Percentiles rank a stretch among this genome's conserved stretches.
phyloP scores from a whole-genome alignment of 1,284 basidiomycete species.

The Tilletiaria anomala region DNA sequence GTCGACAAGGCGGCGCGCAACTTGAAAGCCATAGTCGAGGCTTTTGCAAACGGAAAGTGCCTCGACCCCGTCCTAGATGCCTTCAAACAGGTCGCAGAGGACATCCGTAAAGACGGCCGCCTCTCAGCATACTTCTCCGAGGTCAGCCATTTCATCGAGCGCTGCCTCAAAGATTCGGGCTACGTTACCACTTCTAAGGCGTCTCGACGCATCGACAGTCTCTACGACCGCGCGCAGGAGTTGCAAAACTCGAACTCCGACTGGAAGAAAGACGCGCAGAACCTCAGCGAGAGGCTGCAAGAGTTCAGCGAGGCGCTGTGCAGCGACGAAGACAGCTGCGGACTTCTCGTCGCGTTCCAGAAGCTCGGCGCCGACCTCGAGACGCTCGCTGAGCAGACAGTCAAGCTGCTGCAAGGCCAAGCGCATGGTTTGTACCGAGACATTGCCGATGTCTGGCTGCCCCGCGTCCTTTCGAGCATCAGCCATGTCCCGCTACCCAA shows the following conservation, averaged over 20 bases:
- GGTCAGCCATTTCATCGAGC: conserved; percentile 36
- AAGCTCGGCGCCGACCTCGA: conserved; percentile 39
- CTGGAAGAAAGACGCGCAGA: conserved; percentile 38
- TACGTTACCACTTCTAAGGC: conserved; percentile 40
- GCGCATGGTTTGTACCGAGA: conserved; percentile 41
- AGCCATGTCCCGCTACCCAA: conserved; percentile 43
- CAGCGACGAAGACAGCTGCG: conserved; percentile 36
- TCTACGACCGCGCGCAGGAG: conserved; percentile 41
- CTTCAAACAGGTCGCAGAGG: conserved; percentile 40
- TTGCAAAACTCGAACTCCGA: conserved; percentile 36
- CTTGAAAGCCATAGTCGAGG: conserved; percentile 41
- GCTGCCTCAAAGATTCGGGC: conserved; percentile 39
- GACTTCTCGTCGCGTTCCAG: conserved; percentile 40
- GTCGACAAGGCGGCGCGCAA: conserved; percentile 41
- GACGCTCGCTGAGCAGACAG: conserved; percentile 5
- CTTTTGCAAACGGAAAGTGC: conserved; percentile 39
- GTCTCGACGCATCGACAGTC: conserved; percentile 35
- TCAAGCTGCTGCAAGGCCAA: conserved; percentile 10
- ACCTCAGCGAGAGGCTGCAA: conserved; percentile 39
- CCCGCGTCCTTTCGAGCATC: conserved; percentile 41
- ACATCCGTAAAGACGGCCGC: conserved; percentile 40
- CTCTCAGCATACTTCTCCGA: conserved; percentile 39
- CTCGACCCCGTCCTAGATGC: conserved; percentile 40
- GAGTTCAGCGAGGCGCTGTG: conserved; percentile 38
- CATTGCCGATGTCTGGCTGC: conserved; percentile 42